Evolutionary conservation across 1,139 yeast genomes (phyloP), one percentile per base, ranked within the genome.

Genomic region (Saccharomyces hybrid): DNA sequence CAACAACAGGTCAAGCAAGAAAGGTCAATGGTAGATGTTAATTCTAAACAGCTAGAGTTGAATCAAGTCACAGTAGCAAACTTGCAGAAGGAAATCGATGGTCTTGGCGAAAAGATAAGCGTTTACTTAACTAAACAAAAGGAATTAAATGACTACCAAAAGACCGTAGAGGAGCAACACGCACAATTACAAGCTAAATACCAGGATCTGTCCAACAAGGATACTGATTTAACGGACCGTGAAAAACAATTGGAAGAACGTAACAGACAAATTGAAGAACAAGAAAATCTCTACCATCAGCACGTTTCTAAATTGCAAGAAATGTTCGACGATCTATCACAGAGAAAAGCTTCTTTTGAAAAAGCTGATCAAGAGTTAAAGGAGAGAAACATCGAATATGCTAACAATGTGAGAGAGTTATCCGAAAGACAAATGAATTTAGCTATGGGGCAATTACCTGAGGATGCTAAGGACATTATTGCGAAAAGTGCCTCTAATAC

Each of bases 21-120:
- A 50, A 74, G 77, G 54, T 86, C 87, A 54, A 75, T 85, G 63
- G 76, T 79, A 23, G 78, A 85, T 42, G 88, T 88, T 28, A 80
- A 81, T 62, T 77, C 81, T 53, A 84, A 86, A 41, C 96, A 89
- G 67, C 77, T 83, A 53, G 84, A 81, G 50, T 81, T 85, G 4
- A 76, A 79, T 38, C 75, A 83, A 56, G 75, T 81, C 23, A 72
- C 72, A 50, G 75, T 76, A 29, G 61, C 70, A 46, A 70, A 72
- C 29, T 70, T 81, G 47, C 72, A 73, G 58, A 68, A 68, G 9
- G 86, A 85, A 64, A 76, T 81, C 48, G 80, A 76, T 25, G 76
- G 70, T 53, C 66, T 77, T 58, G 68, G 61, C 16, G 73, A 62
- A 42, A 66, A 55, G 56, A 64, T 64, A 46, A 56, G 53, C 2